Evolutionary conservation across 2,329 filamentous ascomycete species (phyloP), one percentile per base, ranked within the genome.

Genomic region (Fusarium sp.): DNA sequence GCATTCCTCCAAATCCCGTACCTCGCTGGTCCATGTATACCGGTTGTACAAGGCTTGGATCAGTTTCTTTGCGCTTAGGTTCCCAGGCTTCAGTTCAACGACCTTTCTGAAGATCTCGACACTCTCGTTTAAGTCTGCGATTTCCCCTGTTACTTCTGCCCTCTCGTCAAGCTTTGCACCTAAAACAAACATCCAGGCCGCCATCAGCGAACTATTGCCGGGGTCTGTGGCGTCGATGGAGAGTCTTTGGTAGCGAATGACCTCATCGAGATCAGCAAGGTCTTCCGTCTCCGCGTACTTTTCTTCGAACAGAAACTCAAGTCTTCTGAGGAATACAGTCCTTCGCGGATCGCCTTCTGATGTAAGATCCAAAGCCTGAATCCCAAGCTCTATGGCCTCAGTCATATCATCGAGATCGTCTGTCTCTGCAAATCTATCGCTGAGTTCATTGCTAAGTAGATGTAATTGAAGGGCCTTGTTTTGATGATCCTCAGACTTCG

Each of bases 401-500:
- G 15, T 10, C 26, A 62, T 22, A 7, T 62, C 38, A 22, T 31
- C 5, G 7, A 62, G 13, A 31, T 62, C 6, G 9, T 31, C 49
- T 13, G 31, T 62, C 8, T 62, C 59, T 1, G 49, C 38, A 18
- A 62, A 62, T 7, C 38, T 20, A 5, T 62, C 59, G 10, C 24
- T 35, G 1, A 62, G 59, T 7, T 44, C 24, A 28, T 62, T 57
- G 10, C 59, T 62, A 3, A 62, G 59, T 5, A 57, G 24, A 24
- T 62, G 38, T 22, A 13, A 38, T 15, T 57, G 59, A 20, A 62
- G 38, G 13, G 59, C 48, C 7, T 12, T 62, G 3, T 45, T 44
- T 1, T 9, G 15, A 1, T 38, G 31, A n/a, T 45, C 38, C 0
- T 24, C 6, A 1, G 38, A 31, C 0, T 3, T 31, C 1, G 11